Evolutionary conservation across 2,329 filamentous ascomycete species (phyloP), one percentile per base, ranked within the genome.

Genomic region (Microdochium nivale): DNA sequence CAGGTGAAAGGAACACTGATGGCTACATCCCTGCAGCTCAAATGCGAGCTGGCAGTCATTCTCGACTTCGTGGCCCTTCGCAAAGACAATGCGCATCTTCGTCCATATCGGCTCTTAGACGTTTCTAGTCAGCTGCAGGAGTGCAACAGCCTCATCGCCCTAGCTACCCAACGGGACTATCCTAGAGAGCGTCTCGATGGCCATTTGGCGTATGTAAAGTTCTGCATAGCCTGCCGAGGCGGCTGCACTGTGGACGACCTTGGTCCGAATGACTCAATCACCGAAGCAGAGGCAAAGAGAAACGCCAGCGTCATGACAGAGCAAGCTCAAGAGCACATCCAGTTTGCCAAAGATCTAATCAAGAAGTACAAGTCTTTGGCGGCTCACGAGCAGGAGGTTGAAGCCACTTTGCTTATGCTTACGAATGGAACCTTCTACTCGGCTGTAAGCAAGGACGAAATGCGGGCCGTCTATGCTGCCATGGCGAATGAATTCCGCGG

Each of bases 401-500:
- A 75, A 11, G 69, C 67, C 2, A 70, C 67, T 0, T 68, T 72
- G 53, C 66, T 59, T 27, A 74, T 79, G 66, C 62, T 86, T 11
- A 59, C 64, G 1, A 67, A 67, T 8, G 66, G 66, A 1, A 69
- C 69, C 0, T 79, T 80, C 55, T 79, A 81, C 61, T 61, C 64
- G 2, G 53, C 68, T 0, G 72, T 83, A 14, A 75, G 71, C 0
- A 70, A 66, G 10, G 70, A 74, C 2, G 79, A 86, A 65, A 72
- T 78, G 59, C 67, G 69, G 32, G 71, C 67, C 1, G 71, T 82
- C 2, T 70, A 76, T 49, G 50, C 55, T 1, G 79, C 80, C 2
- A 82, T 84, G 78, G 61, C 72, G 1, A 52, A 48, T 0, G 75
- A 78, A 54, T 75, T 81, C 35, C 54, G 50, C 0, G 74, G 76